Base-by-base conservation (phyloP, 2,329 filamentous ascomycete species). In the Fusarium sp. region DNA sequence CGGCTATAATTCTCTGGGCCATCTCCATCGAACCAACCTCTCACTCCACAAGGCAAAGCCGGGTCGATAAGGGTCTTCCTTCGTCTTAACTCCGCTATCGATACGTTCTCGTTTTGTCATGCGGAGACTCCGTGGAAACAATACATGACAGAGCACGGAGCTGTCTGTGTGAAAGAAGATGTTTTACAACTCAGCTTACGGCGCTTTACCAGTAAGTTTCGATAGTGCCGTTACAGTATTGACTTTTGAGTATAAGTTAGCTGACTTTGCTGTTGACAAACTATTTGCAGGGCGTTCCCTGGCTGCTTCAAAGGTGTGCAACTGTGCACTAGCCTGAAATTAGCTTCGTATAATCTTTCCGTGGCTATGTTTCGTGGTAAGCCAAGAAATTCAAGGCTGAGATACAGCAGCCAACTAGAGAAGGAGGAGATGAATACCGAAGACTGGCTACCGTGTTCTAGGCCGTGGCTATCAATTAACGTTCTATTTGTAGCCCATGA, bases 301-400 rank as follows among this genome's bases (percentile, higher is more conserved):
- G 24, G 14, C 41, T 42, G 22, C 18, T 22, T 47, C 28, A 13
- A 36, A 22, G 26, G 24, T 14, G 39, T 42, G 44, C 31, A 59
- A 39, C 31, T 17, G 36, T 48, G 39, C 36, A 59, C 42, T 48
- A n/a, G 28, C 28, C n/a, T 42, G 59, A 36, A 60, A 66, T 70
- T 45, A 66, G 52, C 36, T 33, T 36, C 36, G 22, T 54, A n/a
- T n/a, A 20, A 31, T 51, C 36, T 47, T 20, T 35, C 38, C 28
- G 26, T 49, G 59, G 52, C 67, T 70, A 42, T 36, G 54, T 38
- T 51, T 54, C 14, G 41, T 54, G 47, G 42, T 42, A 39, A 54
- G 45, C 67, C 44, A 70, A 66, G 52, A 70, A 28, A 47, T 42
- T 52, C 67, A 66, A 58, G 66, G 59, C 47, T 70, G 66, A 70